phyloP scores from a whole-genome alignment of 2,329 filamentous ascomycete species.

The Hymenoscyphus salicellus region DNA sequence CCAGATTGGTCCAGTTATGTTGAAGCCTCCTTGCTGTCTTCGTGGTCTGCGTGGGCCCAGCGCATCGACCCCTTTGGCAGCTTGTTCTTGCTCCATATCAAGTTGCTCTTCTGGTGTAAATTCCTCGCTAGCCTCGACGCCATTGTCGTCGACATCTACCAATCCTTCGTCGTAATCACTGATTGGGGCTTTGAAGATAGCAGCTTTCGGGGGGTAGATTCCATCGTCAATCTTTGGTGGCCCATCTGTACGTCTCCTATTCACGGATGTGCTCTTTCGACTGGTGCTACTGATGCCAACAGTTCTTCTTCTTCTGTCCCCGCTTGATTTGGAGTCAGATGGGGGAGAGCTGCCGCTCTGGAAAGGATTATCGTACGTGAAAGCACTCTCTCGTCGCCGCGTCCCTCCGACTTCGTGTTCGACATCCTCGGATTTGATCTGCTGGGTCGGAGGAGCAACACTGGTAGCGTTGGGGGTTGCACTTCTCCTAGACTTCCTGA shows the following conservation, averaged over 20 bases:
- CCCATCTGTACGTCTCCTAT: conserved; percentile 51
- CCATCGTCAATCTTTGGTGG: conserved; percentile 47
- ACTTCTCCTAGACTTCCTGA: conserved; percentile 51
- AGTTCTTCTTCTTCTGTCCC: conserved; percentile 46
- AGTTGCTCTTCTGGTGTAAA: conserved; percentile 90
- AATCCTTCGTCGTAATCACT: conserved; percentile 39
- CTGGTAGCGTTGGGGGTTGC: conserved; percentile 28
- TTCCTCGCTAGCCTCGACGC: conserved; percentile 75
- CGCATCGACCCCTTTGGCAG: conserved; percentile 49
- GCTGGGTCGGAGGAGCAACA: conserved; percentile 36
- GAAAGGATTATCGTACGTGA: conserved; percentile 89
- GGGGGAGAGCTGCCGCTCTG: conserved; percentile 77
- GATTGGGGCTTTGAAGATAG: conserved; percentile 57
- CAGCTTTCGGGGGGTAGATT: conserved; percentile 52
- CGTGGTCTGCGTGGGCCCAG: conserved; percentile 43
- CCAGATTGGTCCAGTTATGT: conserved; percentile 63
- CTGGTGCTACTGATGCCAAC: conserved; percentile 37
- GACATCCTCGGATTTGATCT: conserved; percentile 54
- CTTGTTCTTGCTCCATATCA: conserved; percentile 70
- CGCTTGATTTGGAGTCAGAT: conserved; percentile 47
- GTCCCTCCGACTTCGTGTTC: conserved; percentile 39
- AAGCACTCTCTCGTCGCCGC: conserved; percentile 58
- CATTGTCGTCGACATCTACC: conserved; percentile 43
- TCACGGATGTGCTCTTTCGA: conserved; percentile 38
- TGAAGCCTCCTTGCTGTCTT: conserved; percentile 45